Conservation (phyloP, 176 grass and related monocot genomes). For the Elymus sibiricus region DNA sequence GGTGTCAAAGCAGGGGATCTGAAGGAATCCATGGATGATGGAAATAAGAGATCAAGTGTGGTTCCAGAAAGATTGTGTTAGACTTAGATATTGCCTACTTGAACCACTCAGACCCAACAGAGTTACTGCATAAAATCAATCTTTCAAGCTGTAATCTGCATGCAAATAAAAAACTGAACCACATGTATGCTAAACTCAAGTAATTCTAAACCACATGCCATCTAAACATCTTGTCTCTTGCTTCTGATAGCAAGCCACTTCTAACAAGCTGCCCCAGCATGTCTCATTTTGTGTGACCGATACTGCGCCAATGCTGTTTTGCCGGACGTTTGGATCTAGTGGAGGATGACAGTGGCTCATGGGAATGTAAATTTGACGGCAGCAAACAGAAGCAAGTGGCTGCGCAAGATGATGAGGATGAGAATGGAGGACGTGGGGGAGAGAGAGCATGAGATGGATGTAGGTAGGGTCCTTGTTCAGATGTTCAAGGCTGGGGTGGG, state of each 20-base stretch:
- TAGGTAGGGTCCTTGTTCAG: neutral
- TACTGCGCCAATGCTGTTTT: neutral
- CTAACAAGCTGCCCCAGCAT: neutral
- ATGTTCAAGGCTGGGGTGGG: neutral
- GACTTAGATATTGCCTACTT: neutral
- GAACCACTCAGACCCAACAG: neutral
- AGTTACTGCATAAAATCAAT: neutral
- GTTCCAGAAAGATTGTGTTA: slow-evolving; percentile 3
- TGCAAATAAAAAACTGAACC: neutral
- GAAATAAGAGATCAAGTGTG: neutral
- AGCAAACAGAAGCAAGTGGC: neutral
- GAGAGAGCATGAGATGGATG: neutral
- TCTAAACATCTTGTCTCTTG: neutral
- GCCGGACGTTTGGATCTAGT: neutral
- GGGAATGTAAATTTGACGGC: neutral
- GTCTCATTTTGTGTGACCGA: neutral
- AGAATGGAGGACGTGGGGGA: neutral
- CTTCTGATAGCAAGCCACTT: neutral
- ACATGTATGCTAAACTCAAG: neutral
- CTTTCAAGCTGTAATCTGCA: neutral
- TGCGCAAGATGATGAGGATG: neutral
- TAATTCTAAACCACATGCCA: neutral
- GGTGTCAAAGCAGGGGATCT: neutral
- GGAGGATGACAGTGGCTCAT: neutral
- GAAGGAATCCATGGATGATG: slow-evolving; percentile 5